Percentiles rank a stretch among this genome's conserved stretches.
phyloP scores from a whole-genome alignment of 2,329 filamentous ascomycete genomes.

The Zalaria obscura region DNA sequence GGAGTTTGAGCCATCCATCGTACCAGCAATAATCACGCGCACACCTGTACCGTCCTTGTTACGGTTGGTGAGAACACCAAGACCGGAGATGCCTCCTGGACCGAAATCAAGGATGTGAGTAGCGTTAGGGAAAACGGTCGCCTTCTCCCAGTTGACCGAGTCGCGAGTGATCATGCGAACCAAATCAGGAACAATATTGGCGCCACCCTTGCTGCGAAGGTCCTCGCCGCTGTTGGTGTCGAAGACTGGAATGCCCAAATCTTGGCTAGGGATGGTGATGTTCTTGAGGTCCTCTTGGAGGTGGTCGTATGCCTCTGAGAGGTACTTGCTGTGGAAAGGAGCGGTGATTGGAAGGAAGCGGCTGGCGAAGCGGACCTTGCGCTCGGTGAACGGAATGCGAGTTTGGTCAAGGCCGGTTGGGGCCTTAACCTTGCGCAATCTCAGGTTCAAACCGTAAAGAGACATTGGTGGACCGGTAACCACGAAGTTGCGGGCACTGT shows the following conservation, averaged over 20 bases:
- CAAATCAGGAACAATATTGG: conserved; percentile 73
- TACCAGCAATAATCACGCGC: conserved; percentile 84
- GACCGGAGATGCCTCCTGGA: conserved; percentile 88
- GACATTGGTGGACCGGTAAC: conserved; percentile 94
- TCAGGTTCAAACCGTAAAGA: conserved; percentile 87
- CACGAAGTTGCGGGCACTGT: conserved; percentile 93
- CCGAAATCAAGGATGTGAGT: conserved; percentile 96
- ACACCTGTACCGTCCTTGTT: conserved; percentile 99
- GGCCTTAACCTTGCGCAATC: conserved; percentile 91
- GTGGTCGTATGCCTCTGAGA: conserved; percentile 64
- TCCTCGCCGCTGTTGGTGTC: conserved; percentile 84
- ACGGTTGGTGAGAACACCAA: conserved; percentile 90
- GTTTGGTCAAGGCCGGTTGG: conserved; percentile 95
- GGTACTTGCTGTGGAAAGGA: conserved; percentile 94
- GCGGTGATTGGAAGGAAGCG: conserved; percentile 95
- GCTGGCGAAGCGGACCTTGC: conserved; percentile 93
- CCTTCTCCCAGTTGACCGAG: conserved; percentile 89
- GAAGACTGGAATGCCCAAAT: conserved; percentile 72
- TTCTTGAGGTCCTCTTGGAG: conserved; percentile 81
- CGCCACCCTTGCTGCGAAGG: conserved; percentile 50
- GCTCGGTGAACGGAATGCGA: conserved; percentile 82
- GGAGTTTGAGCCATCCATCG: conserved; percentile 76
- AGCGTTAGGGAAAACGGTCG: conserved; percentile 77
- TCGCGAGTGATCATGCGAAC: conserved; percentile 91
- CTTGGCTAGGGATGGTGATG: conserved; percentile 57